Base-by-base conservation (phyloP, 768 basidiomycete species). In the Clitopilus passeckerianus region DNA sequence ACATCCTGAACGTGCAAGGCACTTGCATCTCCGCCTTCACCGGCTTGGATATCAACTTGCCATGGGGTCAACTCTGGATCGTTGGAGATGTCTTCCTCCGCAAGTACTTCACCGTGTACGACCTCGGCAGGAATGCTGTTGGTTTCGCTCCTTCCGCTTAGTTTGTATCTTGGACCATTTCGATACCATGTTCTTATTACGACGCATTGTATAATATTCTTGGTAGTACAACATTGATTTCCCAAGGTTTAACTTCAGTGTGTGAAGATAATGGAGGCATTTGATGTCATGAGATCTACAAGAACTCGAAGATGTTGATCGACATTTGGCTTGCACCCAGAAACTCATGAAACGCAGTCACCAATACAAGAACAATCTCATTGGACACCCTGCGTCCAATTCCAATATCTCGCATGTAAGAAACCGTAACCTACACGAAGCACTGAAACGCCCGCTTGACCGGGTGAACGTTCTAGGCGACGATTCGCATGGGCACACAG, bases 11-110 rank as follows among this genome's bases (percentile, higher is more conserved):
- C 62, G 82, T 96, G 14, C 89, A 90, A 71, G 93, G 92, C 23
- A 92, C 93, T 15, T 99, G 97, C 73, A 91, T 99, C 63, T 95
- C 92, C 18, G 78, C 95, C 16, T 99, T 99, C 81, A 91, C 86
- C 50, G 92, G 91, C 22, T 74, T 98, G 74, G 95, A 98, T 70
- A 88, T 97, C 76, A 90, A 92, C 66, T 68, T 91, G 44, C 90
- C 90, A 0, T 85, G 86, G 62, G 85, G 86, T 44, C 73, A 84
- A n/a, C 78, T 96, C 52, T 95, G 93, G 93, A 93, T 96, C 66
- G 77, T 97, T 65, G 94, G 91, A 66, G 91, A 95, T 65, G 90
- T 86, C 61, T 97, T 96, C 86, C 86, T 97, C 57, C 89, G 95
- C 72, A 91, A 87, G 69, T 94, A 89, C 73, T 91, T 81, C 75